A percentile compares a stretch with the other conserved stretches of the same genome.
Evolutionary conservation across 2,329 filamentous ascomycete genomes (phyloP).

Genomic region (Arthroderma sp.): DNA sequence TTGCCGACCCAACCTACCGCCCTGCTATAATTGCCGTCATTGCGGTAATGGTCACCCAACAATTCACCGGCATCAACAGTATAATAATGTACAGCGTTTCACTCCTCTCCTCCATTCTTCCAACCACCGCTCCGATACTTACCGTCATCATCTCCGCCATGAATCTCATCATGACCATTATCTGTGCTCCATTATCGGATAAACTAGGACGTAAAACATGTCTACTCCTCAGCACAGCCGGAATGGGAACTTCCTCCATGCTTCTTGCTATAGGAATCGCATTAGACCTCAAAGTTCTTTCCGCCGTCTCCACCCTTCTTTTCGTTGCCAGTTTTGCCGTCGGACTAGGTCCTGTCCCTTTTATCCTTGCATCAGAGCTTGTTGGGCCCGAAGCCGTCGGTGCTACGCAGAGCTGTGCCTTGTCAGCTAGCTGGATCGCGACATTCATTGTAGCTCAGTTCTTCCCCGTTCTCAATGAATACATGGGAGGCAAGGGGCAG

Average conservation of each 20-base stretch:
- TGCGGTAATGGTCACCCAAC: constrained; percentile 84
- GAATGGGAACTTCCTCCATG: constrained; percentile 69
- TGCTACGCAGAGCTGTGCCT: constrained; percentile 75
- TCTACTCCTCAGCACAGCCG: constrained; percentile 65
- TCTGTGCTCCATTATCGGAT: constrained; percentile 74
- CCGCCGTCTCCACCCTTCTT: constrained; percentile 64
- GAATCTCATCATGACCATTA: constrained; percentile 71
- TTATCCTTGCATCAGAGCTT: constrained; percentile 83
- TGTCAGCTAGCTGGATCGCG: constrained; percentile 77
- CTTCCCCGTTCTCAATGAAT: constrained; percentile 74
- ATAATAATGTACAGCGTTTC: constrained; percentile 98
- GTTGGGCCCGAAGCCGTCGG: constrained; percentile 84
- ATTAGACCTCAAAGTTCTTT: constrained; percentile 57
- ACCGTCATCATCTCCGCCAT: constrained; percentile 78
- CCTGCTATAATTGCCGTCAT: constrained; percentile 70
- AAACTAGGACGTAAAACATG: constrained; percentile 77
- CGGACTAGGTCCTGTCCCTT: constrained; percentile 84
- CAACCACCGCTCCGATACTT: constrained; percentile 66
- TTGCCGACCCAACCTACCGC: constrained; percentile 53
- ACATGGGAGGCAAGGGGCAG: constrained; percentile 63
- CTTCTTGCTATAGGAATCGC: constrained; percentile 70
- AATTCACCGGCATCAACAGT: constrained; percentile 87
- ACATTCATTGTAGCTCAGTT: constrained; percentile 91
- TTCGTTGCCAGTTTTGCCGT: constrained; percentile 87
- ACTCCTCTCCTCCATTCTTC: constrained; percentile 66